Conservation (phyloP, 805 yeast species). For the Tetrapisispora arboricola region DNA sequence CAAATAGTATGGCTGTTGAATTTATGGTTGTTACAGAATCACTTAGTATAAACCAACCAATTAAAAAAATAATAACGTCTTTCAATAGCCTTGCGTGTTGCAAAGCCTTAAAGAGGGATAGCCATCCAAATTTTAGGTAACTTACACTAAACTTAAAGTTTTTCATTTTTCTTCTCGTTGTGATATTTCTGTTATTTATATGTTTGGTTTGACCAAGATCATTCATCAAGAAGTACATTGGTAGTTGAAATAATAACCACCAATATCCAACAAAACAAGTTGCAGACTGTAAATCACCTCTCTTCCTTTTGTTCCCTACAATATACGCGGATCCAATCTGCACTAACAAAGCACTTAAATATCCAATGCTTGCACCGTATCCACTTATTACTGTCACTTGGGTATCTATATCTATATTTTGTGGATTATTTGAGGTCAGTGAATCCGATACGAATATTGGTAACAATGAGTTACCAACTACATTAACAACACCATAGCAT, state of each 20-base stretch:
- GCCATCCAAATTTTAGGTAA: slow-evolving; percentile 53
- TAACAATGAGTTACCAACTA: slow-evolving; percentile 66
- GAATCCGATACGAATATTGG: slow-evolving; percentile 48
- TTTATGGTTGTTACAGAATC: slow-evolving; percentile 72
- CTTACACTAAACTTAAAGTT: slow-evolving; percentile 6
- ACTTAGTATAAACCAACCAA: slow-evolving; percentile 69
- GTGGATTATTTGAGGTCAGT: slow-evolving; percentile 9
- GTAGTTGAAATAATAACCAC: slow-evolving; percentile 69
- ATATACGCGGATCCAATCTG: slow-evolving; percentile 50
- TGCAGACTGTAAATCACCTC: slow-evolving; percentile 40
- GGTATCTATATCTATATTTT: slow-evolving; percentile 23
- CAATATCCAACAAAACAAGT: slow-evolving; percentile 58
- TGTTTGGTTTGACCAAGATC: too few relatives aligned
- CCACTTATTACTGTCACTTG: slow-evolving; percentile 50
- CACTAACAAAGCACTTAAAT: slow-evolving; percentile 55
- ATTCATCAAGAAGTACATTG: slow-evolving; percentile 39
- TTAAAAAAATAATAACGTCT: slow-evolving; percentile 55
- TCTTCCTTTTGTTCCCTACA: slow-evolving; percentile 24
- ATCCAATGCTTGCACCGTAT: slow-evolving; percentile 61
- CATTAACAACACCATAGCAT: slow-evolving; percentile 68
- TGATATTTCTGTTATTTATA: too few relatives aligned
- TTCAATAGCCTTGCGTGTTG: slow-evolving; percentile 47
- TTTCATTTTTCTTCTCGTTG: too few relatives aligned
- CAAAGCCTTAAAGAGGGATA: slow-evolving; percentile 43
- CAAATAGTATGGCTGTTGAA: slow-evolving; percentile 68